Percentiles rank a stretch among this genome's conserved stretches.
Evolutionary conservation across 2,329 filamentous ascomycete genomes (phyloP).

Genomic region (Cercospora nicotianae): DNA sequence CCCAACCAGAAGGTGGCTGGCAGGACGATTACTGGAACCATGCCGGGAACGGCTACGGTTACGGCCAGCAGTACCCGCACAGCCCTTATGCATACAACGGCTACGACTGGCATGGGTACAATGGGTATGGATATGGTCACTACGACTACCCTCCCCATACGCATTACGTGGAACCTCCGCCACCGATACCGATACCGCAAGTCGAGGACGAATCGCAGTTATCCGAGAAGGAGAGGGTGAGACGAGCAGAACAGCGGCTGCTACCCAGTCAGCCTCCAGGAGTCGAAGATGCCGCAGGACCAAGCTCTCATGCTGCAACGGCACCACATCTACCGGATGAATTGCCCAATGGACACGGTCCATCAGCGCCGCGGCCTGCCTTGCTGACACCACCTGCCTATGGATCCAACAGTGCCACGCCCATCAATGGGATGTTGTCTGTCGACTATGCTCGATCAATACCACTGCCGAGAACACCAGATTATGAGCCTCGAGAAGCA

Average conservation of each 20-base stretch:
- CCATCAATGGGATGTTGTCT: slow-evolving; percentile 10
- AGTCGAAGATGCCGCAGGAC: slow-evolving; percentile 28
- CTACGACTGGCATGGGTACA: slow-evolving; percentile 20
- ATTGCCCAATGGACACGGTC: slow-evolving; percentile 11
- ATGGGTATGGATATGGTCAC: slow-evolving; percentile 13
- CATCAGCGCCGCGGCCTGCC: slow-evolving; percentile 20
- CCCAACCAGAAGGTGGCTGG: neutral
- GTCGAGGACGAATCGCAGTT: slow-evolving; percentile 61
- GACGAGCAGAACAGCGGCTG: slow-evolving; percentile 73
- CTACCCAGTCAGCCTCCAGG: slow-evolving; percentile 75
- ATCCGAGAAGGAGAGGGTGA: slow-evolving; percentile 79
- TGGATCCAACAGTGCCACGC: slow-evolving; percentile 6
- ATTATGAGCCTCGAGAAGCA: slow-evolving; percentile 19
- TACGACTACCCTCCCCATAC: slow-evolving; percentile 17
- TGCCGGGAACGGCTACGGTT: slow-evolving; percentile 30
- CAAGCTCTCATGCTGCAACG: slow-evolving; percentile 38
- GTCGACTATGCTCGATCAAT: slow-evolving; percentile 18
- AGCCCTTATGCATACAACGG: slow-evolving; percentile 14
- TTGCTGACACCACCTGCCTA: slow-evolving; percentile 27
- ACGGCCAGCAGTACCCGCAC: slow-evolving; percentile 24
- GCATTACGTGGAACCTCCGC: slow-evolving; percentile 20
- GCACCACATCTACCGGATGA: slow-evolving; percentile 35
- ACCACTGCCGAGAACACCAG: slow-evolving; percentile 22
- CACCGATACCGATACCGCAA: slow-evolving; percentile 52
- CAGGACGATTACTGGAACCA: slow-evolving; percentile 16